Evolutionary conservation across 2,329 filamentous ascomycete genomes (phyloP).

Genomic region (Venturia nashicola): DNA sequence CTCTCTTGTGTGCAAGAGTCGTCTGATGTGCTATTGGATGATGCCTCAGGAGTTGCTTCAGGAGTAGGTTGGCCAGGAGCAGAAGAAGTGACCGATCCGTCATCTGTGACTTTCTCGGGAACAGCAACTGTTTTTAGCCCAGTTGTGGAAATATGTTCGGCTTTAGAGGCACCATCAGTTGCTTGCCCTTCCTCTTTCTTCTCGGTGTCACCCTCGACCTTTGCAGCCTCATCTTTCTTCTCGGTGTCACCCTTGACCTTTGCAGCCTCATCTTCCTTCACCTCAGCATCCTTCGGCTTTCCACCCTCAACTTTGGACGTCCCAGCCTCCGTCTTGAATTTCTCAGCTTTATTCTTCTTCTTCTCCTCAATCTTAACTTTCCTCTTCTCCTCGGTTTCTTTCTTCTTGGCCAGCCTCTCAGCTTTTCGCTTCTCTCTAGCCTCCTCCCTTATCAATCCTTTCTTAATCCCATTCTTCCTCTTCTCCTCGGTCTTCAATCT

Average conservation of each 20-base stretch:
- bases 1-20: background rate
- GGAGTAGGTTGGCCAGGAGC: slow-evolving; percentile 1
- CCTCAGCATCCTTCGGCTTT: background rate
- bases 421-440: slow-evolving; percentile 12
- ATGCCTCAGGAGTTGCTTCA: background rate
- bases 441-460: background rate
- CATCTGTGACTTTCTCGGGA: background rate
- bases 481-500: slow-evolving; percentile 1
- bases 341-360: background rate
- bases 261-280: background rate
- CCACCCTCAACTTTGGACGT: background rate
- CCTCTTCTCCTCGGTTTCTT: slow-evolving; percentile 4
- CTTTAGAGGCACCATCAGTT: background rate
- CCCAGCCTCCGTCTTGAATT: slow-evolving; percentile 10
- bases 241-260: background rate
- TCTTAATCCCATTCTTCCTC: background rate
- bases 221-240: background rate
- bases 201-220: background rate
- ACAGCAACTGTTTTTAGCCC: background rate
- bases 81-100: background rate
- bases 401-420: slow-evolving; percentile 11
- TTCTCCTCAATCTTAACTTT: background rate
- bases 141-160: background rate
- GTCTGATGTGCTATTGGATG: background rate
- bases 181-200: background rate